A percentile compares a stretch with the other conserved stretches of the same genome.
Conservation (phyloP, 352 stramenopile genomes). For the Pythium oligandrum region DNA sequence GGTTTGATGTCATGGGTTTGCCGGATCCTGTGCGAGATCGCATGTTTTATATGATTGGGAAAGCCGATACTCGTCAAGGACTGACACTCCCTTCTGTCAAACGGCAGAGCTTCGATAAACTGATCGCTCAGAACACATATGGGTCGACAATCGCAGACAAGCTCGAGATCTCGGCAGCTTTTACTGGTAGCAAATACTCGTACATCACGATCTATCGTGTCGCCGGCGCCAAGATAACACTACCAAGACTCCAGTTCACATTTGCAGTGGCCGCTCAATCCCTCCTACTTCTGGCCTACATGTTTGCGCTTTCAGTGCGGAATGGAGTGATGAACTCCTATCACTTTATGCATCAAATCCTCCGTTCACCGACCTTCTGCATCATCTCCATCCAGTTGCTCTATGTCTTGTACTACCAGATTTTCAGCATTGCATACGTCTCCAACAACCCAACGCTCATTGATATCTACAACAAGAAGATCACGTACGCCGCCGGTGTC, state of each 20-base stretch:
- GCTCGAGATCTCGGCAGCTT: conserved; percentile 24
- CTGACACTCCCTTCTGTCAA: conserved; percentile 24
- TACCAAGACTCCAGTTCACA: conserved; percentile 30
- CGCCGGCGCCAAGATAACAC: conserved; percentile 17
- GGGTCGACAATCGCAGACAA: conserved; percentile 25
- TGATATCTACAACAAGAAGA: conserved; percentile 27
- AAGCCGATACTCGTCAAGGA: conserved; percentile 17
- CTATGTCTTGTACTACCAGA: conserved; percentile 39
- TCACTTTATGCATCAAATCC: conserved; percentile 27
- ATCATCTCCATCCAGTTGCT: conserved; percentile 33
- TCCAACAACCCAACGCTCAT: conserved; percentile 13
- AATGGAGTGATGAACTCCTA: conserved; percentile 24
- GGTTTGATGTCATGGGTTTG: conserved; percentile 27
- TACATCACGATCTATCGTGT: conserved; percentile 27
- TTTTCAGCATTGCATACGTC: conserved; percentile 30
- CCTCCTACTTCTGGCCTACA: conserved; percentile 21
- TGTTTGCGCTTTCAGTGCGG: conserved; percentile 19
- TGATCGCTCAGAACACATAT: conserved; percentile 27
- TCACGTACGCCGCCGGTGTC: conserved; percentile 28
- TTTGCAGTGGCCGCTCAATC: conserved; percentile 31
- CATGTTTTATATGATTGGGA: conserved; percentile 28
- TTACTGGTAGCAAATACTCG: conserved; percentile 16
- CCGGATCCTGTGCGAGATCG: conserved; percentile 18
- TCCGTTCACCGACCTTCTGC: conserved; percentile 28
- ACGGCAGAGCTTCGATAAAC: conserved; percentile 28